Evolutionary conservation across 176 grass and related monocot genomes (phyloP), one percentile per base, ranked within the genome.

Genomic region (Guadua angustifolia): DNA sequence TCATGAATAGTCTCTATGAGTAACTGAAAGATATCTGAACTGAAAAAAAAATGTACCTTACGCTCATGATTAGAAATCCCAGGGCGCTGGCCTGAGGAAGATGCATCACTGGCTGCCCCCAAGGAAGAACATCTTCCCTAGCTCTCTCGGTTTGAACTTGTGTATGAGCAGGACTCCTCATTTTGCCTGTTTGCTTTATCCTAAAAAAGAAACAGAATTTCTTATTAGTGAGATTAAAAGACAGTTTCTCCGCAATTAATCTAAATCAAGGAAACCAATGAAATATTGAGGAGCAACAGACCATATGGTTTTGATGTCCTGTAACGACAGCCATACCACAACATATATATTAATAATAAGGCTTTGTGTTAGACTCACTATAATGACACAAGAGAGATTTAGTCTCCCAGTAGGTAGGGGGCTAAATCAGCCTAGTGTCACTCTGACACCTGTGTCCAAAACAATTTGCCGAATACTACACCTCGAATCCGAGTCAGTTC

Each of bases 61-160:
- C 84, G 85, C 58, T 94, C 91, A 21, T 90, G 88, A 64, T 89
- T 87, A 19, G 83, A 81, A 53, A 82, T 81, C 50, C 75, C 69
- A 13, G 87, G 88, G 19, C 62, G 89, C 58, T 88, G 88, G 47
- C 89, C 89, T 67, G 88, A 84, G 42, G 89, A 94, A 75, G 91
- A 99, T 63, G 61, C 81, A 12, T 98, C 89, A 81, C 93, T 99
- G 39, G 83, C 83, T 55, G 83, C 97, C 9, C 96, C 97, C 74
- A 96, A 83, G 68, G 97, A 96, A 78, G 97, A 99, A 85, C 97
- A 99, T 79, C 93, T 92, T 42, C 97, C 96, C 97, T 91, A 99
- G 62, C 93, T 99, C 72, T 92, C 97, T 86, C 90, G 84, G 33
- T 95, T 99, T 57, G 97, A 99, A 62, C 97, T 96, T 47, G 93